Conservation (phyloP, 169 alveolate species). For the Plasmodium billcollinsi region DNA sequence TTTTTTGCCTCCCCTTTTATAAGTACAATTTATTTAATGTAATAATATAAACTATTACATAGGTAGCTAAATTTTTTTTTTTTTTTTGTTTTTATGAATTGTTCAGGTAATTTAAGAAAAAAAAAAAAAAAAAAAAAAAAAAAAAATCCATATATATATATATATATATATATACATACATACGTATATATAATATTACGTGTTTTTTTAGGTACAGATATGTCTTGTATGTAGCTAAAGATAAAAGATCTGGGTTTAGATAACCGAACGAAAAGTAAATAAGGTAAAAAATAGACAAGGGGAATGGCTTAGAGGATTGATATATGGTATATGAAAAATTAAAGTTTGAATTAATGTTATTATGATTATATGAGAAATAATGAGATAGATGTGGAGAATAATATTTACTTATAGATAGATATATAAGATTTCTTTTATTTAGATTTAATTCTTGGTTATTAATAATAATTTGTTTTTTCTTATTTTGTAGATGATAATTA, state of each 20-base stretch:
- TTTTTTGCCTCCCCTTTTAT: too few species aligned
- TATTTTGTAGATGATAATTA: conserved; percentile 20
- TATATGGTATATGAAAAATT: conserved; percentile 9
- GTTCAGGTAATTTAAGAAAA: too few species aligned
- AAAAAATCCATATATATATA: not conserved
- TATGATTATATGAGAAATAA: conserved; percentile 5
- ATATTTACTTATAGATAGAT: conserved; percentile 3
- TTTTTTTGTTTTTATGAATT: too few species aligned
- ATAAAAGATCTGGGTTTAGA: not conserved
- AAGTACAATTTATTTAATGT: too few species aligned
- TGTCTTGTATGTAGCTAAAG: conserved; percentile 15
- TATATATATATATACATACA: not conserved
- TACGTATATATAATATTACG: not conserved
- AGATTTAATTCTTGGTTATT: conserved; percentile 31
- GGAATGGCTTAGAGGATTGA: conserved; percentile 1
- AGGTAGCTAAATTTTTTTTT: too few species aligned
- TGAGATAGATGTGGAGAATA: not conserved
- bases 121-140: too few species aligned
- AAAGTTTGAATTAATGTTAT: not conserved
- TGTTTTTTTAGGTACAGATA: conserved; percentile 35
- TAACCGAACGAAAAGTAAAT: conserved; percentile 15
- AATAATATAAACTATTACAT: too few species aligned
- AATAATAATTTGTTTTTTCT: conserved; percentile 24
- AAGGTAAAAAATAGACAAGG: conserved; percentile 4
- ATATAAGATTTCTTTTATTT: conserved; percentile 33